Conservation (phyloP, 139 green algal genomes). For the Volvox africanus region DNA sequence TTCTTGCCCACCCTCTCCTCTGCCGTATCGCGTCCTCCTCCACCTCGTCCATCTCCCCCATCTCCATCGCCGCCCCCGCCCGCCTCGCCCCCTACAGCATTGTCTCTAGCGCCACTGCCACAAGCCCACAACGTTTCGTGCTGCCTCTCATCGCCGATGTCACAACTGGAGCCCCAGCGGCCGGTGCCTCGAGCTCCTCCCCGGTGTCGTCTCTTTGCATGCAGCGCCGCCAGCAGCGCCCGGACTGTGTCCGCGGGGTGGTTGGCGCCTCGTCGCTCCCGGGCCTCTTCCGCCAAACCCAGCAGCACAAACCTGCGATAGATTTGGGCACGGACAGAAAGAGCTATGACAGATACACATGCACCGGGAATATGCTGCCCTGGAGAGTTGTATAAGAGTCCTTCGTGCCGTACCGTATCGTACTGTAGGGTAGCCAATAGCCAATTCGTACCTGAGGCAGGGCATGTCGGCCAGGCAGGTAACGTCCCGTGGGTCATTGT, state of each 20-base stretch:
- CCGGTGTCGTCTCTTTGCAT: background rate
- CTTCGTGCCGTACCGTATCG: background rate
- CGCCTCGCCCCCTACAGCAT: background rate
- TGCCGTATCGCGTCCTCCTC: too few species aligned
- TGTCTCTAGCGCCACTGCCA: background rate
- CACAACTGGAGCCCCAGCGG: too few species aligned
- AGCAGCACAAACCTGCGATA: conserved; percentile 11
- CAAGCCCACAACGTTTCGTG: background rate
- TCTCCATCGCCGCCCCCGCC: too few species aligned
- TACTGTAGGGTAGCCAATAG: background rate
- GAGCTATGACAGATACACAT: background rate
- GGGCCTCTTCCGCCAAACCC: conserved; percentile 18
- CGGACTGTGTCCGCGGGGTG: background rate
- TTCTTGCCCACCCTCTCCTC: too few species aligned
- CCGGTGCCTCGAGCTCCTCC: background rate
- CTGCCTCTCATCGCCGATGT: background rate
- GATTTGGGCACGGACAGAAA: background rate
- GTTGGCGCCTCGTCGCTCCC: background rate
- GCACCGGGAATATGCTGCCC: background rate
- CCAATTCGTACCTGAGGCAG: background rate
- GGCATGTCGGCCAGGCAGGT: conserved; percentile 23
- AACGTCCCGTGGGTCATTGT: background rate
- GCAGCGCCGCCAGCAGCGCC: background rate
- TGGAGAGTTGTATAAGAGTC: background rate
- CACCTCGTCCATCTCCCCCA: too few species aligned